Evolutionary conservation across 805 yeast species (phyloP).

Genomic region (Yarrowia porcina): DNA sequence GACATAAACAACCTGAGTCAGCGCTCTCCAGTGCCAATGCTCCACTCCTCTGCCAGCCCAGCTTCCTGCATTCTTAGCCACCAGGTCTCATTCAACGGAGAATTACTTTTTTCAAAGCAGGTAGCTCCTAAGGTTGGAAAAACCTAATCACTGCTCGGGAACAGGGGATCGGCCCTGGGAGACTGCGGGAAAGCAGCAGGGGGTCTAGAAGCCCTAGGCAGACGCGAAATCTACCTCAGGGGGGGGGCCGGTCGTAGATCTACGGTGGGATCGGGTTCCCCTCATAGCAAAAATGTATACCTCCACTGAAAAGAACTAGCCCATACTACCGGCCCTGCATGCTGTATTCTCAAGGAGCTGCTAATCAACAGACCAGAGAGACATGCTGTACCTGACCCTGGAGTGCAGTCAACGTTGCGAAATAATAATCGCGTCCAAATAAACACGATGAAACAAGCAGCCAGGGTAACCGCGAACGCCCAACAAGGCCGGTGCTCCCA

Average conservation of each 20-base stretch:
- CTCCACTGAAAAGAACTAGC: too few relatives aligned
- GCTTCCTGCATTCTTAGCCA: neutral
- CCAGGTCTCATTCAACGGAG: neutral
- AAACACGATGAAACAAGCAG: conserved; percentile 14
- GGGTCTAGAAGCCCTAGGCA: neutral
- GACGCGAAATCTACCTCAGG: neutral
- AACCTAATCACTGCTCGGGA: conserved; percentile 5
- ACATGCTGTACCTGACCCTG: neutral
- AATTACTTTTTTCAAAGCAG: neutral
- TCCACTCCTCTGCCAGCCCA: too few relatives aligned
- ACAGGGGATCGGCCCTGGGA: conserved; percentile 16
- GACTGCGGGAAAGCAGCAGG: conserved; percentile 21
- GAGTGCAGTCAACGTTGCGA: neutral
- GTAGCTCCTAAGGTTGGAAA: neutral
- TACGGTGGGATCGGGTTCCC: neutral
- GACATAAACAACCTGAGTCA: neutral
- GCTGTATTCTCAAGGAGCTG: neutral
- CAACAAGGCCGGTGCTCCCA: neutral
- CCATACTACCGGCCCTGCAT: neutral
- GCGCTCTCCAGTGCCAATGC: too few relatives aligned
- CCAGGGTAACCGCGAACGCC: neutral
- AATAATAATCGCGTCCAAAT: neutral
- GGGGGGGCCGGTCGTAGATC: neutral
- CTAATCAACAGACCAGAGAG: neutral
- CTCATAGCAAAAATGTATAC: too few relatives aligned